These are phyloP conservation scores for Xylaria sp. DNA, from an alignment of 2,329 filamentous ascomycete genomes.

Conservation along the genomic window DNA sequence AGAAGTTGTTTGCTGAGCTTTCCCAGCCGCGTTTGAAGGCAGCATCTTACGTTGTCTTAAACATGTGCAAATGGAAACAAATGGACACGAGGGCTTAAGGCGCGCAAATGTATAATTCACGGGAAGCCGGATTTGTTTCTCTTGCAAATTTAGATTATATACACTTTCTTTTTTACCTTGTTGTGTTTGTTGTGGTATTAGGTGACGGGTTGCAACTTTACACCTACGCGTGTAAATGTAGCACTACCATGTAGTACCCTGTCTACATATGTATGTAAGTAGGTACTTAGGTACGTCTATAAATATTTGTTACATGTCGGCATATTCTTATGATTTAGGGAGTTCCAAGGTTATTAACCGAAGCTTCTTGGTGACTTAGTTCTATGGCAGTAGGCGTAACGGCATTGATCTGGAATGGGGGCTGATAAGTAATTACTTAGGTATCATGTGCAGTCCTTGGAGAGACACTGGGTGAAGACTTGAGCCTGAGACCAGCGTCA, in stretches of 20 bases:
- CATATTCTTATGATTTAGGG: background rate
- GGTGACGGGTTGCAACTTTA: background rate
- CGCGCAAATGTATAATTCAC: background rate
- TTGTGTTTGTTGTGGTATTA: background rate
- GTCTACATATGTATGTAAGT: too few relatives aligned
- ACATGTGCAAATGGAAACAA: background rate
- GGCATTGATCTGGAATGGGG: conserved; percentile 1
- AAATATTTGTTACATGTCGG: background rate
- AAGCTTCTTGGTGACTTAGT: background rate
- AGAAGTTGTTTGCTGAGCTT: background rate
- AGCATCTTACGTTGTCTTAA: background rate
- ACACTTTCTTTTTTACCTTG: background rate
- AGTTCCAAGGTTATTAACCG: background rate
- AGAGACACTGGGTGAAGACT: background rate
- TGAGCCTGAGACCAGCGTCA: conserved; percentile 18
- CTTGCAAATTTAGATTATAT: background rate
- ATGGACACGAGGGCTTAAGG: background rate
- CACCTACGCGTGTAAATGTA: background rate
- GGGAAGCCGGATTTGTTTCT: background rate
- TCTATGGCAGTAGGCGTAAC: background rate
- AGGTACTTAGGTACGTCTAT: background rate
- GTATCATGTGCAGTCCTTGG: background rate
- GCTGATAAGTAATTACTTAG: background rate
- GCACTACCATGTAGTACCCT: background rate
- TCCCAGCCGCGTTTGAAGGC: background rate